Evolutionary conservation across 345 rosid species (phyloP).

Genomic region (Punica granatum): DNA sequence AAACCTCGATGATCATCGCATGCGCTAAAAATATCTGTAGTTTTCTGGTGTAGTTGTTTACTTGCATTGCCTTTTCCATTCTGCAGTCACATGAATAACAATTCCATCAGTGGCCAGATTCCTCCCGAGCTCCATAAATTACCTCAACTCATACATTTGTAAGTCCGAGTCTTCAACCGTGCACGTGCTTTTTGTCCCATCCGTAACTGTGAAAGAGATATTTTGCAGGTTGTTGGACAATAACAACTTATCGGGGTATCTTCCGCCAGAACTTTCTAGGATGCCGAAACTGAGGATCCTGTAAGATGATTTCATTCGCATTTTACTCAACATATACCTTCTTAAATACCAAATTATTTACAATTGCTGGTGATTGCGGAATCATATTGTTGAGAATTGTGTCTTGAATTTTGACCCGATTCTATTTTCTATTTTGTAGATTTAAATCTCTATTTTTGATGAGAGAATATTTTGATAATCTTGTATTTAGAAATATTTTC

Average conservation of each 20-base stretch:
- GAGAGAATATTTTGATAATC: no score
- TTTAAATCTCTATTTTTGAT: no score
- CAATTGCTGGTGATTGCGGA: neutral
- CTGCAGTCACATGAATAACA: conserved; percentile 96
- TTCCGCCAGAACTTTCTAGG: conserved; percentile 61
- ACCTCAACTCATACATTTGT: conserved; percentile 79
- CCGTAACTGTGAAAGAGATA: conserved; percentile 1
- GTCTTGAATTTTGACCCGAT: no score
- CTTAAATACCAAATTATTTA: neutral
- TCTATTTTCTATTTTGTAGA: no score
- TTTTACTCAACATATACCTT: neutral
- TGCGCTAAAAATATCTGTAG: neutral
- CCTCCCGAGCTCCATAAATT: conserved; percentile 72
- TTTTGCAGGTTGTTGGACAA: conserved; percentile 84
- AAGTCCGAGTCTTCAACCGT: conserved; percentile 25
- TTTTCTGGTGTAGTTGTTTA: neutral
- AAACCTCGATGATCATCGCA: conserved; percentile 3
- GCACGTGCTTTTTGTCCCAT: neutral
- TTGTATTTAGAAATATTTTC: no score
- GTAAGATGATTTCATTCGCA: conserved; percentile 39
- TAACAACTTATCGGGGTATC: conserved; percentile 77
- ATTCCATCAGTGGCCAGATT: conserved; percentile 87
- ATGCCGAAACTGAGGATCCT: conserved; percentile 64
- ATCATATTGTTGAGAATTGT: neutral
- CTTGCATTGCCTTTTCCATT: conserved; percentile 13